Base-by-base conservation (phyloP, 768 basidiomycete species). In the Leccinum uliginosum region DNA sequence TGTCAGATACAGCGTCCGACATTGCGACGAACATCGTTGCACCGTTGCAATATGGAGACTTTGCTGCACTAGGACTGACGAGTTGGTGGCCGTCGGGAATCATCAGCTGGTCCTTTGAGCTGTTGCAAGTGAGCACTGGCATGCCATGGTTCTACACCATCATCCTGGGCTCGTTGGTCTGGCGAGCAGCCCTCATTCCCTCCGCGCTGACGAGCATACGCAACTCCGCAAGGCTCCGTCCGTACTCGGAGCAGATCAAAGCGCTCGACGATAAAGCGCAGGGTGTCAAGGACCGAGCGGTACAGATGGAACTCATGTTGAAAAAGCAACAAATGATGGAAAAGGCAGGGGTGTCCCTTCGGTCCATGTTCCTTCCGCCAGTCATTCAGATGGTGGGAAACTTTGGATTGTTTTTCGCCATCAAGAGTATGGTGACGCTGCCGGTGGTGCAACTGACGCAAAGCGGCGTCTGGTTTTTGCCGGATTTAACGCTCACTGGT, bases 91-190 rank as follows among this genome's bases (percentile, higher is more conserved):
- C 89, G 3, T 80, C 83, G 0, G 89, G 87, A 0, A 61, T 87
- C 32, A 74, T 84, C 19, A 77, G 80, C 44, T 83, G 80, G 79
- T 73, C 82, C 17, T 74, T 89, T 50, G 90, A 93, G 69, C 59
- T 83, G 49, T 69, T 91, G 53, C 83, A 92, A 60, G 84, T 91
- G 51, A 71, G 77, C 49, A 83, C 83, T 0, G 86, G 84, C 35
- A 71, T 93, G 57, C 86, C 88, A 0, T 94, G 93, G 91, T 89
- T 89, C 75, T 83, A 85, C 78, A 87, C 91, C 49, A 89, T 94
- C 71, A 72, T 92, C 45, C 75, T 73, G 5, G 83, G 84, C 27
- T 83, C 85, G 26, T 54, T 86, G 11, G 65, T 84, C 66, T 83
- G 87, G 76, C 84, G 87, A 21, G 50, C 80, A 19, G 47, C 79